Conservation (phyloP, 2,329 filamentous ascomycete species). For the Cryphonectria nitschkei region DNA sequence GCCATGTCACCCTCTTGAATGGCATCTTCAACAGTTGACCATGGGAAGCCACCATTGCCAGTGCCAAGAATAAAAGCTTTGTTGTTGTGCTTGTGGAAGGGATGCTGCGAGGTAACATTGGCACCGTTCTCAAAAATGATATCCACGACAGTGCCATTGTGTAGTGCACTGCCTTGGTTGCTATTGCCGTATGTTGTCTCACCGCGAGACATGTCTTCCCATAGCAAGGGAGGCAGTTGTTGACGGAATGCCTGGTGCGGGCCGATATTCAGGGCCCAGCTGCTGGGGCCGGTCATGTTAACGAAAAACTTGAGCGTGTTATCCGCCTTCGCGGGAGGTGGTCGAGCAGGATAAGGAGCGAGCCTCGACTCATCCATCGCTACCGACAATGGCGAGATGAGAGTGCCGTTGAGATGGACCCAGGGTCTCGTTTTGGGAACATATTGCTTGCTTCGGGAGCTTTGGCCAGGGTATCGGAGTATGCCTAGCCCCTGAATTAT, state of each 20-base stretch:
- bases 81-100: slow-evolving; percentile 37
- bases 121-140: slow-evolving; percentile 35
- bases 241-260: slow-evolving; percentile 31
- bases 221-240: slow-evolving; percentile 29
- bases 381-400: slow-evolving; percentile 12
- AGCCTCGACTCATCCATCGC: slow-evolving; percentile 30
- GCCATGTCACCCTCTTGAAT: slow-evolving; percentile 49
- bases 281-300: slow-evolving; percentile 28
- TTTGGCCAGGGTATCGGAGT: slow-evolving; percentile 23
- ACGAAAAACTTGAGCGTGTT: slow-evolving; percentile 30
- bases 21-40: slow-evolving; percentile 41
- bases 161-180: slow-evolving; percentile 13
- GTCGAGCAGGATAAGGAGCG: slow-evolving; percentile 25
- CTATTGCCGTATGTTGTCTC: slow-evolving; percentile 28
- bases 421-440: slow-evolving; percentile 27
- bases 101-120: slow-evolving; percentile 32
- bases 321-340: slow-evolving; percentile 25
- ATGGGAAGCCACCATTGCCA: slow-evolving; percentile 34
- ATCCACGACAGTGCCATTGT: slow-evolving; percentile 35
- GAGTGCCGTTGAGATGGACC: slow-evolving; percentile 30
- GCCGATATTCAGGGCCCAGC: slow-evolving; percentile 30
- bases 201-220: slow-evolving; percentile 30
- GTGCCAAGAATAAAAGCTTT: slow-evolving; percentile 35
- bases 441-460: neutral
- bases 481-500: slow-evolving; percentile 30